Evolutionary conservation across 352 stramenopile genomes (phyloP), one percentile per base, ranked within the genome.

Genomic region (Globisporangium solare): DNA sequence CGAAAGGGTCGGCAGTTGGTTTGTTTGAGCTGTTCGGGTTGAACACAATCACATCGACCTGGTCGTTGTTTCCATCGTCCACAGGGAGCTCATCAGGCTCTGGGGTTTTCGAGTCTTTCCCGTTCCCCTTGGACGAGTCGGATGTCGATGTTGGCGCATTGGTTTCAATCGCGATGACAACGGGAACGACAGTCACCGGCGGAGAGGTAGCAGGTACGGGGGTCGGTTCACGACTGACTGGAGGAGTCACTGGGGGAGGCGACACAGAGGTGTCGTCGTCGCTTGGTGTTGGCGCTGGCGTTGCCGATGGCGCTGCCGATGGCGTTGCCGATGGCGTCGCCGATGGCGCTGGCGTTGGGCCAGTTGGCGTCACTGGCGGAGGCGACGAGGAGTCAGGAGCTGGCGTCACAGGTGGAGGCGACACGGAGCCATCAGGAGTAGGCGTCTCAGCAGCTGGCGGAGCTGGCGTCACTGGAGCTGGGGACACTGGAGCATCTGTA

Each of bases 31-130:
- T 51, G 12, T 64, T 65, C 18, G 66, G 53, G 27, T 80, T 68
- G 48, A 58, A 80, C 71, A 80, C 75, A 49, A 80, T 72, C n/a
- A 80, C 71, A 58, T 80, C 71, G 18, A 67, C 71, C 39, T 73
- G 64, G 17, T 64, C 68, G 54, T 80, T 71, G 32, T 77, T 49
- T 20, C 24, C 63, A 47, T 71, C 63, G 12, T 73, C 50, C 8
- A 60, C 53, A 27, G 65, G 65, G 18, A 55, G 39, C 14, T 74
- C 58, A 6, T 35, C 27, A 35, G 27, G 27, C 27, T 35, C 10
- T 35, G 27, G 27, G 27, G 50, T 65, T 43, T 46, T 48, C 49
- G 66, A 52, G 24, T 73, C 58, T 21, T 61, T 66, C 24, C 66
- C 60, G 13, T 32, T 64, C 10, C 51, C 67, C 7, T 58, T 65